Percentiles rank a stretch among this genome's conserved stretches.
phyloP scores from a whole-genome alignment of 768 basidiomycete genomes.

The Xerocomellus amylosporus region DNA sequence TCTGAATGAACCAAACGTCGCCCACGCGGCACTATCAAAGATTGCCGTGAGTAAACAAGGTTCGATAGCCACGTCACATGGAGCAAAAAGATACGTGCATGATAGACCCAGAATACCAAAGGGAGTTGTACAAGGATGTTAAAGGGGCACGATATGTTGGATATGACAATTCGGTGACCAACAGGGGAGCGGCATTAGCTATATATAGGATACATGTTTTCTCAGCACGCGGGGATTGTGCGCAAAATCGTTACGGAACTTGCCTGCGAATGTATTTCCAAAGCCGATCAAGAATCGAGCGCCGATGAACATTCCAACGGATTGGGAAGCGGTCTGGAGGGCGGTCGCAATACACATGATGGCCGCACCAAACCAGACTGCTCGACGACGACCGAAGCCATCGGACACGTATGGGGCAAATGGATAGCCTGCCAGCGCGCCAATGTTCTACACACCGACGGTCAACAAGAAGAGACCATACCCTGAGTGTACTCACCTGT shows the following conservation, averaged over 20 bases:
- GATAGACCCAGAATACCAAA: slow-evolving; percentile 87
- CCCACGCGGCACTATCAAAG: slow-evolving; percentile 63
- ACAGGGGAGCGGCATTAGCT: slow-evolving; percentile 74
- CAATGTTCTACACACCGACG: slow-evolving; percentile 53
- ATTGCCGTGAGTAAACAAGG: not conserved
- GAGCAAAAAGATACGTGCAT: slow-evolving; percentile 40
- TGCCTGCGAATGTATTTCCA: slow-evolving; percentile 67
- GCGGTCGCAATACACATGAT: slow-evolving; percentile 69
- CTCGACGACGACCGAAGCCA: slow-evolving; percentile 60
- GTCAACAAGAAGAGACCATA: not conserved
- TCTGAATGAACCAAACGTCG: slow-evolving; percentile 77
- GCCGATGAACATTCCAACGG: slow-evolving; percentile 78
- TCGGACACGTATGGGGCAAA: slow-evolving; percentile 72
- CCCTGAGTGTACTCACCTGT: slow-evolving; percentile 41
- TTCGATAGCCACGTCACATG: not conserved
- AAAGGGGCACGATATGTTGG: slow-evolving; percentile 76
- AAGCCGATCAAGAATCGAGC: slow-evolving; percentile 78
- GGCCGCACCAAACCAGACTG: slow-evolving; percentile 64
- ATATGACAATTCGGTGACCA: slow-evolving; percentile 81
- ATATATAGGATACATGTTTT: not conserved
- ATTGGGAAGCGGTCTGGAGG: slow-evolving; percentile 66
- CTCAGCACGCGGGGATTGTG: not conserved
- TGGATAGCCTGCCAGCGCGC: slow-evolving; percentile 65
- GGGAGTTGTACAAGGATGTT: slow-evolving; percentile 76
- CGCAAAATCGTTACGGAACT: slow-evolving; percentile 15